Percentiles rank a stretch among this genome's conserved stretches.
These are phyloP conservation scores for Neurospora sp. DNA, from an alignment of 495 filamentous ascomycete species.

Conservation along the genomic window DNA sequence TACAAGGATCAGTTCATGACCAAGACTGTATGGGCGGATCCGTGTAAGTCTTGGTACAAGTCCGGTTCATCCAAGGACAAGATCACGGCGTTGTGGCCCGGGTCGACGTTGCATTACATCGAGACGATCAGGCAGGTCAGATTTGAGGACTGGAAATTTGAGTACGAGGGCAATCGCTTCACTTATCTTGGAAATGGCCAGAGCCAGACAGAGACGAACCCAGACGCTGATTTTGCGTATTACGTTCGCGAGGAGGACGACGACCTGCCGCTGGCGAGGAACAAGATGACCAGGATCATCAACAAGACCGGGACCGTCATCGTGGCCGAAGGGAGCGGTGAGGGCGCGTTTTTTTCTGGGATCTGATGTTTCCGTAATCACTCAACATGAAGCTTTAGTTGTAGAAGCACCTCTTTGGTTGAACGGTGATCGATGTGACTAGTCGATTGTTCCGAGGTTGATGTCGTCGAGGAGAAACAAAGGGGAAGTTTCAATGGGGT, in stretches of 20 bases:
- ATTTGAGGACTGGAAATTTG: background rate
- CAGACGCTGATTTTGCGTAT: background rate
- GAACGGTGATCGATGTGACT: background rate
- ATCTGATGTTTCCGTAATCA: background rate
- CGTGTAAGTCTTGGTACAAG: conserved; percentile 44
- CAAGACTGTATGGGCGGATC: conserved; percentile 35
- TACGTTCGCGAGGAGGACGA: background rate
- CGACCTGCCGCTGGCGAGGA: background rate
- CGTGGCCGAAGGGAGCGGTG: background rate
- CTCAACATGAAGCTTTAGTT: background rate
- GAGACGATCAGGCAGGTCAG: background rate
- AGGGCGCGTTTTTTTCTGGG: background rate
- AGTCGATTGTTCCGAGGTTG: background rate
- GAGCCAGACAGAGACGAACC: background rate
- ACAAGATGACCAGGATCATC: background rate
- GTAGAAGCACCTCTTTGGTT: background rate
- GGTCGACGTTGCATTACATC: background rate
- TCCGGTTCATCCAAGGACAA: conserved; percentile 28
- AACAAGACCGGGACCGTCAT: background rate
- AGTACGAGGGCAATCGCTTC: background rate
- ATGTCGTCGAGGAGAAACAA: background rate
- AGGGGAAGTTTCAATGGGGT: background rate
- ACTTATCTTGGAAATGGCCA: background rate
- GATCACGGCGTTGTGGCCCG: conserved; percentile 30
- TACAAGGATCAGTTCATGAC: conserved; percentile 35